Percentiles rank a stretch among this genome's conserved stretches.
Evolutionary conservation across 495 filamentous ascomycete species (phyloP).

Genomic region (Penicillium pulvis): DNA sequence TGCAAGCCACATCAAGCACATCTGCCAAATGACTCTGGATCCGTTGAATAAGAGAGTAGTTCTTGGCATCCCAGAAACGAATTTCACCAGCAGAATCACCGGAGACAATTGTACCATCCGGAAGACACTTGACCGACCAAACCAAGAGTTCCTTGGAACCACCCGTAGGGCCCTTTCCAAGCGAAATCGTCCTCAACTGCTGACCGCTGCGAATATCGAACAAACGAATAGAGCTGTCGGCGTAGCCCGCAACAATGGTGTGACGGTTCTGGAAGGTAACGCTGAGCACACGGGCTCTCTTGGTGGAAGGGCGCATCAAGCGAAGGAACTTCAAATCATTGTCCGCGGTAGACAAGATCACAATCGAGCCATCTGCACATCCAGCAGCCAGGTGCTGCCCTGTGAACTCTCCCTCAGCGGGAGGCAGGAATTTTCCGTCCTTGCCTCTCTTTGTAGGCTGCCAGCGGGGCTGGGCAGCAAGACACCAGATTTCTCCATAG

Average conservation of each 20-base stretch:
- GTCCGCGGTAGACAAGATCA: slow-evolving; percentile 82
- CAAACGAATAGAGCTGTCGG: slow-evolving; percentile 86
- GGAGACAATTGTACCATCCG: slow-evolving; percentile 87
- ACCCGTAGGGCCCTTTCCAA: slow-evolving; percentile 73
- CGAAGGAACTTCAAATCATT: slow-evolving; percentile 72
- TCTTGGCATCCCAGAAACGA: slow-evolving; percentile 90
- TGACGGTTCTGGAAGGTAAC: slow-evolving; percentile 84
- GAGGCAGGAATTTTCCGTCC: slow-evolving; percentile 34
- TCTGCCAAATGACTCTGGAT: slow-evolving; percentile 88
- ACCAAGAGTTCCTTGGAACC: slow-evolving; percentile 85
- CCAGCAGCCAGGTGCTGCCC: slow-evolving; percentile 82
- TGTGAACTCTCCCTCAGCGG: slow-evolving; percentile 46
- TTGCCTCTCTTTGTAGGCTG: slow-evolving; percentile 39
- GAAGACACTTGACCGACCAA: slow-evolving; percentile 87
- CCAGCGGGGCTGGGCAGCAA: slow-evolving; percentile 79
- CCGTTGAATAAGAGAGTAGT: slow-evolving; percentile 81
- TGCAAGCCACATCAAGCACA: slow-evolving; percentile 79
- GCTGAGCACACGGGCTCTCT: slow-evolving; percentile 84
- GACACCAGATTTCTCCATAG: slow-evolving; percentile 95
- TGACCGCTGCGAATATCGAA: slow-evolving; percentile 82
- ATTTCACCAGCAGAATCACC: slow-evolving; percentile 94
- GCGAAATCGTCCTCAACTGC: slow-evolving; percentile 74
- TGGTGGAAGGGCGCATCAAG: slow-evolving; percentile 71
- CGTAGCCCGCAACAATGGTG: slow-evolving; percentile 84
- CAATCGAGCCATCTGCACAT: slow-evolving; percentile 88